Evolutionary conservation across 176 grass and related monocot genomes (phyloP), one percentile per base, ranked within the genome.

Genomic region (Triticum monococcum): DNA sequence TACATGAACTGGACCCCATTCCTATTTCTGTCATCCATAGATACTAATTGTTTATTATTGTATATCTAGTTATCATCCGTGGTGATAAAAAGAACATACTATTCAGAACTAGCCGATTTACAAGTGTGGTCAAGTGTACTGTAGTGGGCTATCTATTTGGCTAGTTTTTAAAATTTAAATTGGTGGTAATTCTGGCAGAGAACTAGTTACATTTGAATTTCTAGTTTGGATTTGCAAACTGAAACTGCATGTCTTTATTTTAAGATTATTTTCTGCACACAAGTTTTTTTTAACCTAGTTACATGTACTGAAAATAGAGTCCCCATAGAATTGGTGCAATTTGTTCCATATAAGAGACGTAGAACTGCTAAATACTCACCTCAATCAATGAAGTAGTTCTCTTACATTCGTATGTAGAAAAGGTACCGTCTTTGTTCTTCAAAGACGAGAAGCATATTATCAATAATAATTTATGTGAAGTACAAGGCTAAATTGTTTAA

Each of bases 361-460:
- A 12, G 1, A 26, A 16, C 2, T 64, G 0, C 22, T 7, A 45
- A 54, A 6, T 11, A 80, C 83, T 83, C 32, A 91, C 92, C 92
- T 93, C 92, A 77, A 93, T 65, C 20, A 77, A 86, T 36, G 73
- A 48, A 43, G 77, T 71, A 22, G 92, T 88, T 80, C 92, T 88
- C 37, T 82, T 86, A 37, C 73, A 40, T 26, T 93, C 91, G 40
- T 43, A 43, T 11, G 40, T 43, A 43, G 40, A 43, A 43, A 43
- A 43, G 40, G 40, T 43, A 43, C 92, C 92, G 72, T 93, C 88
- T 20, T 80, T 63, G 25, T 93, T 93, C 88, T 93, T 81, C 79
- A 86, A 63, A 20, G 8, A 25, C 28, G 13, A 54, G 20, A 56
- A n/a, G 41, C 40, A 1, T 23, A 37, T 56, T 1, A 24, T 46